These are phyloP conservation scores for Rosa rugosa DNA, from an alignment of 306 rosid species.

Conservation along the genomic window DNA sequence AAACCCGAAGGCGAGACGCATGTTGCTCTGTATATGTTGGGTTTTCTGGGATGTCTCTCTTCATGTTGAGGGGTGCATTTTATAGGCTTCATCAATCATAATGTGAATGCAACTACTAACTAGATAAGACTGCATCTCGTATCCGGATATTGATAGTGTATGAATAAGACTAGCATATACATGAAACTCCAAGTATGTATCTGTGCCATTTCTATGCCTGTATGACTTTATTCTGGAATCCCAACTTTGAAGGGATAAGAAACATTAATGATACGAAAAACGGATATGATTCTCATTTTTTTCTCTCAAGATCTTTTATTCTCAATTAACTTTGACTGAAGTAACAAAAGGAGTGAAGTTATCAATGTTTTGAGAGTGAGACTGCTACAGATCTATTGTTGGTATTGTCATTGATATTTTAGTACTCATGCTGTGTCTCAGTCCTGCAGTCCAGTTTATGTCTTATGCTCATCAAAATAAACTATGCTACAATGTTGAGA, in stretches of 20 bases:
- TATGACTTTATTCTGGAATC: slow-evolving; percentile 13
- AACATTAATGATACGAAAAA: not conserved
- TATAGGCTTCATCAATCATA: not conserved
- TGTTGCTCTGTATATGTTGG: not conserved
- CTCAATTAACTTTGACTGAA: not conserved
- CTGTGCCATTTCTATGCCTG: slow-evolving; percentile 3
- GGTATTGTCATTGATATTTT: not conserved
- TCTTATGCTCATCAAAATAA: slow-evolving; percentile 6
- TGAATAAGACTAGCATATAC: slow-evolving; percentile 11
- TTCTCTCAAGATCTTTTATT: not conserved
- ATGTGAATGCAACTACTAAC: not conserved
- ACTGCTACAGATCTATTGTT: not conserved
- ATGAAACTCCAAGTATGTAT: not conserved
- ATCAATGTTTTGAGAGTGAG: not conserved
- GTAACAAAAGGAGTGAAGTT: not conserved
- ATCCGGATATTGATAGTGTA: not conserved
- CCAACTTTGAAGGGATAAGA: slow-evolving; percentile 11
- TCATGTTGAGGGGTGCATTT: not conserved
- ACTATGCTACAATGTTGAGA: not conserved
- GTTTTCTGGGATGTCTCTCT: not conserved
- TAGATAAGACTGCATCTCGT: slow-evolving; percentile 25
- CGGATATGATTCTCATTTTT: slow-evolving; percentile 5
- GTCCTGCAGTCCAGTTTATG: not conserved
- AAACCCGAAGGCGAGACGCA: slow-evolving; percentile 24
- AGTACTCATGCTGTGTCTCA: not conserved